Base-by-base conservation (phyloP, 805 yeast species). In the Saccharomycopsis guyanensis region DNA sequence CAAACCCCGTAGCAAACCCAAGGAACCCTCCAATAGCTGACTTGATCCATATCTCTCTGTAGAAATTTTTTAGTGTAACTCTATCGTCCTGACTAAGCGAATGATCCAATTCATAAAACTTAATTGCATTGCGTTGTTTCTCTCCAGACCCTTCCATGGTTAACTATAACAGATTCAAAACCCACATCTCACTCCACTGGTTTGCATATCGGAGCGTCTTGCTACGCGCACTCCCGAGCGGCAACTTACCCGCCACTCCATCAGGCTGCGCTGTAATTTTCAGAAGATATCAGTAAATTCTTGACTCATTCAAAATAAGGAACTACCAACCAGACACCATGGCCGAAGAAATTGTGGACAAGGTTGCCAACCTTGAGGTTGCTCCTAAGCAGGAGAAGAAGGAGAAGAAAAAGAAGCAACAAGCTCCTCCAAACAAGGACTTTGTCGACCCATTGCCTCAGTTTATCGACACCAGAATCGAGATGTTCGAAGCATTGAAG, bases 401-500 rank as follows among this genome's bases (percentile, higher is more conserved):
- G 49, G 68, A 72, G 61, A 64, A 70, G 61, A 63, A 65, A 34
- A 69, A 70, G 49, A 50, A 50, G 18, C 36, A 50, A 18, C 66
- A 65, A 31, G 60, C 64, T n/a, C 61, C 56, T 16, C 63, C 62
- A 55, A 69, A 54, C 37, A 58, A 65, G 49, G 64, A 75, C 47
- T 73, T 70, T 45, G 55, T 82, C 53, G 82, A 80, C 48, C 95
- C 95, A 24, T 80, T 80, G 63, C 95, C 96, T n/a, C 80, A 67
- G 53, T 93, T 83, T 62, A 75, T 93, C 57, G 87, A 81, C 34
- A 76, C 81, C 53, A 82, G 98, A 67, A 71, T 83, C 61, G 67
- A 74, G 58, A 62, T 89, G 53, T 93, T 89, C 60, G 94, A 87
- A 49, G 74, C 82, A 63, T 72, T 93, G 55, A 83, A 84, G 70